These are phyloP conservation scores for Sistotremastrum niveocremeum DNA, from an alignment of 768 basidiomycete genomes.

Conservation along the genomic window DNA sequence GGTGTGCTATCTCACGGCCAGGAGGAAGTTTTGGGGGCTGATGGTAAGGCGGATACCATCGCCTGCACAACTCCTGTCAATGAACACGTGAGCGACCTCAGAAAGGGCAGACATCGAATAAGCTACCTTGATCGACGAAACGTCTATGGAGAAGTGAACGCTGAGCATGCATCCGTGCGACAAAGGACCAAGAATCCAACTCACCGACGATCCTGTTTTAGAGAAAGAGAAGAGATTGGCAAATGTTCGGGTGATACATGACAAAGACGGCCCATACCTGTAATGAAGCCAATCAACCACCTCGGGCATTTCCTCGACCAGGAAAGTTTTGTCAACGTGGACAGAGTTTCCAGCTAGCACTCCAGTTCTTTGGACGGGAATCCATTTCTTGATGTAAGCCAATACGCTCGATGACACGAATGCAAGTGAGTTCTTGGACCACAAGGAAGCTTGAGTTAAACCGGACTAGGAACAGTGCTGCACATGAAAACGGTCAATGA, in stretches of 20 bases:
- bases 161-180: background rate
- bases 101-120: background rate
- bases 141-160: slow-evolving; percentile 35
- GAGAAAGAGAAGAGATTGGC: slow-evolving; percentile 2
- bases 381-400: slow-evolving; percentile 73
- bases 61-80: slow-evolving; percentile 51
- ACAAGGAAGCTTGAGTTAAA: slow-evolving; percentile 64
- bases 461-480: slow-evolving; percentile 43
- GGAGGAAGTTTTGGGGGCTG: slow-evolving; percentile 7
- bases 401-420: slow-evolving; percentile 49
- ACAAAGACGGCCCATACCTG: slow-evolving; percentile 29
- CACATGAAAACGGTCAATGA: background rate
- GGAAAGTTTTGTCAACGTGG: slow-evolving; percentile 64
- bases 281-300: slow-evolving; percentile 73
- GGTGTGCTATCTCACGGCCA: slow-evolving; percentile 33
- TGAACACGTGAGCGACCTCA: background rate
- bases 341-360: slow-evolving; percentile 84
- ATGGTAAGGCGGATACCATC: slow-evolving; percentile 45
- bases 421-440: slow-evolving; percentile 49
- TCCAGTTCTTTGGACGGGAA: slow-evolving; percentile 48
- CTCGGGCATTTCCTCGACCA: slow-evolving; percentile 68
- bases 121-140: slow-evolving; percentile 67
- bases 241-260: background rate
- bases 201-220: slow-evolving; percentile 50
- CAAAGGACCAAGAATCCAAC: slow-evolving; percentile 15